Percentiles rank a stretch among this genome's conserved stretches.
phyloP scores from a whole-genome alignment of 2,329 filamentous ascomycete genomes.

The Hypoxylon sp. region DNA sequence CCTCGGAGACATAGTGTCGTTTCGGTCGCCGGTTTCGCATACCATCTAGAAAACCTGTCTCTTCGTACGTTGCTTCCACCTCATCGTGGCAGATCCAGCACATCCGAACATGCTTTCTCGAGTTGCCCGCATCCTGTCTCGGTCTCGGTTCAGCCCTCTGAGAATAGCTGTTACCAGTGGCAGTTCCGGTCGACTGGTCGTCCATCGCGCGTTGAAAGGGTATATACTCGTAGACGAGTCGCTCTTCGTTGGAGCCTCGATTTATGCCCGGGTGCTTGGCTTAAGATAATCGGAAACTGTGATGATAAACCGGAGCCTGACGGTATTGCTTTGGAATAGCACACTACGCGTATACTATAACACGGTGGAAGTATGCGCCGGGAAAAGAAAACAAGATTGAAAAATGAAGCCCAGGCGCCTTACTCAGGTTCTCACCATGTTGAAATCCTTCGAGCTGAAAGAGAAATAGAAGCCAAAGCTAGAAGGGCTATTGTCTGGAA shows the following conservation, averaged over 20 bases:
- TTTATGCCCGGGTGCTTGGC: background rate
- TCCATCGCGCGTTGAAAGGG: slow-evolving; percentile 3
- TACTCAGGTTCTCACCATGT: slow-evolving; percentile 29
- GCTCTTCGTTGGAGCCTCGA: background rate
- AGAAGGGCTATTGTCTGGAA: slow-evolving; percentile 20
- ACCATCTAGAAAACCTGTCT: slow-evolving; percentile 42
- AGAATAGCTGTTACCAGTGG: slow-evolving; percentile 30
- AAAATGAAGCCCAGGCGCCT: background rate
- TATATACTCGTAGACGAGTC: slow-evolving; percentile 3
- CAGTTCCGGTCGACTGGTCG: slow-evolving; percentile 17
- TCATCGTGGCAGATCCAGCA: slow-evolving; percentile 91
- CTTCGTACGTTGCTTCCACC: slow-evolving; percentile 57
- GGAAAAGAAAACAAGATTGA: slow-evolving; percentile 2
- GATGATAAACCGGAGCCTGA: background rate
- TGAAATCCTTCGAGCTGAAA: slow-evolving; percentile 10
- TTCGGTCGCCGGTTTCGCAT: slow-evolving; percentile 38
- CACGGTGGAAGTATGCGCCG: slow-evolving; percentile 3
- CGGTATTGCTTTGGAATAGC: background rate
- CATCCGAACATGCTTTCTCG: slow-evolving; percentile 49
- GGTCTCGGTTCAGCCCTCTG: slow-evolving; percentile 29
- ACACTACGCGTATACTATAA: slow-evolving; percentile 6
- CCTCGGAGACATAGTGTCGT: slow-evolving; percentile 40
- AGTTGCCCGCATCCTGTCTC: slow-evolving; percentile 28
- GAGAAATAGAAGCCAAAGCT: background rate
- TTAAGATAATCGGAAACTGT: background rate